Conservation (phyloP, 371 early-diverging fungal genomes). For the Syncephalastrum sp. region DNA sequence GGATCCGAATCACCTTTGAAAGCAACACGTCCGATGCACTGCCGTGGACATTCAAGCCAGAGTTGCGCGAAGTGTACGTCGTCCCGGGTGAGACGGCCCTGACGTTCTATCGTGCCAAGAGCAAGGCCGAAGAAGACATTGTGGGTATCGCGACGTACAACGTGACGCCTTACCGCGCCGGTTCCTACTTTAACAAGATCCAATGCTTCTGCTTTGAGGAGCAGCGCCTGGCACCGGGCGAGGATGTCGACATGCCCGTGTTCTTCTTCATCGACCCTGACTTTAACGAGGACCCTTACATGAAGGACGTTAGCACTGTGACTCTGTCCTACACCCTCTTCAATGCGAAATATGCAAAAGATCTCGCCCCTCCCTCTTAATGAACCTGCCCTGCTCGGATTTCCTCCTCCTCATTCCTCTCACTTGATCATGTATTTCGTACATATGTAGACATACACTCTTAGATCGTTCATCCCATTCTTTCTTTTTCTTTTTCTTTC, state of each 20-base stretch:
- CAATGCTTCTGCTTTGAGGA: conserved; percentile 99
- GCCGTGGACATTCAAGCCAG: conserved; percentile 91
- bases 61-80: conserved; percentile 80
- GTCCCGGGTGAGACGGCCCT: conserved; percentile 96
- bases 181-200: conserved; percentile 95
- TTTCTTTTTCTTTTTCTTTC: too few species aligned
- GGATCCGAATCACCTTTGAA: conserved; percentile 85
- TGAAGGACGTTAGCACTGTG: conserved; percentile 93
- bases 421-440: too few species aligned
- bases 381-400: too few species aligned
- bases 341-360: conserved; percentile 64
- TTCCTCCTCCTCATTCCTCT: too few species aligned
- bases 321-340: conserved; percentile 94
- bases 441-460: too few species aligned
- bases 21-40: conserved; percentile 78
- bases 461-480: too few species aligned
- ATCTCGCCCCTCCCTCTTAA: conserved; percentile 22
- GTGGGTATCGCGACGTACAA: conserved; percentile 98
- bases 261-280: conserved; percentile 99
- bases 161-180: conserved; percentile 92
- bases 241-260: conserved; percentile 99
- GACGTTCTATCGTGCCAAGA: conserved; percentile 96
- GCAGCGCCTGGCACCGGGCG: conserved; percentile 87
- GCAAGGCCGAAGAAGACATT: conserved; percentile 85
- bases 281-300: conserved; percentile 91